Evolutionary conservation across 1,284 basidiomycete species (phyloP).

Genomic region (Puccinia polysora): DNA sequence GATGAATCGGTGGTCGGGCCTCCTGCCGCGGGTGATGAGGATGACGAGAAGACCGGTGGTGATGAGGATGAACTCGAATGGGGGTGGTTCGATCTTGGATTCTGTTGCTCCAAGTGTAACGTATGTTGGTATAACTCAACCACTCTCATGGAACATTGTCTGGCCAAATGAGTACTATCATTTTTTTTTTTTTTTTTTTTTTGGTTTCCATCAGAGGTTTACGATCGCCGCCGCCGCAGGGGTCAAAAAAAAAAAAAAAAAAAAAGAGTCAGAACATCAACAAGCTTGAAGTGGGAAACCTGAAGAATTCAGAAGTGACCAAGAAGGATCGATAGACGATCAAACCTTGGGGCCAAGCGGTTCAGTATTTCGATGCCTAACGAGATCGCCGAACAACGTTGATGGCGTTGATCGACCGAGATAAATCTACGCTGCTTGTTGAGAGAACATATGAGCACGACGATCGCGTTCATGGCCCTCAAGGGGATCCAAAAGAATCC

Average conservation of each 20-base stretch:
- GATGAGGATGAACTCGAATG: no score
- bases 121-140: conserved; percentile 1
- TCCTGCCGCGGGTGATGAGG: no score
- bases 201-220: no score
- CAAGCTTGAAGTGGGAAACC: background rate
- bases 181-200: no score
- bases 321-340: background rate
- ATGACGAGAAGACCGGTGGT: no score
- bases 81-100: no score
- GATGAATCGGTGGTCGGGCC: no score
- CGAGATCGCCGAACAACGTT: background rate
- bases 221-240: background rate
- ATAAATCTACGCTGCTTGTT: conserved; percentile 7
- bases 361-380: conserved; percentile 28
- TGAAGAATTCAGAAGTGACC: background rate
- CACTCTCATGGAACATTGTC: background rate
- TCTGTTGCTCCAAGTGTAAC: no score
- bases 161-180: conserved; percentile 3
- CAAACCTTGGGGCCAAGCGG: conserved; percentile 30
- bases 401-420: conserved; percentile 1
- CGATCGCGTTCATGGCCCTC: conserved; percentile 2
- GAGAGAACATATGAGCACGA: conserved; percentile 24
- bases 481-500: conserved; percentile 22
- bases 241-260: background rate
- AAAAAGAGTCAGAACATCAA: background rate